Base-by-base conservation (phyloP, 345 rosid genomes). In the Eucalyptus cloeziana region DNA sequence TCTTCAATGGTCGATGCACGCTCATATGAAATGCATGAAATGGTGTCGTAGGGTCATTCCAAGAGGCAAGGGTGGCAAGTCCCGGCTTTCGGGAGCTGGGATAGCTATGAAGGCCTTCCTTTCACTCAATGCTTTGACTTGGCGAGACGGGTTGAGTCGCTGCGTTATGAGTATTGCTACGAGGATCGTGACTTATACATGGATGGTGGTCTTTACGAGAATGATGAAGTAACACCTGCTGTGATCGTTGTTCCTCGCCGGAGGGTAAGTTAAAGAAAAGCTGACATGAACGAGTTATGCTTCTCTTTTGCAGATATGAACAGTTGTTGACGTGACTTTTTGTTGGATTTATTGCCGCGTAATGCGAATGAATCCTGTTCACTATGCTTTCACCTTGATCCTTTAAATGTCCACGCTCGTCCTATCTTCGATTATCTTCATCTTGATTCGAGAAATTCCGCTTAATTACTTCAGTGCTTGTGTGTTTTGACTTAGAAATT, bases 91-190 rank as follows among this genome's bases (percentile, higher is more conserved):
- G 92, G 92, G 50, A 91, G 94, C 89, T 93, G 93, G 93, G 94
- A 93, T 87, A 91, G 92, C 88, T 86, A 87, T 86, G 92, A 86
- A 52, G 94, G 91, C 47, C 76, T 91, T 25, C 93, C 94, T 8
- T 91, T 93, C 69, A 93, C 92, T 79, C 92, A 91, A 89, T 93
- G 90, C 88, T 93, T 93, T 24, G 94, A 93, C 86, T 91, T 92
- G 12, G 92, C 91, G 4, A 67, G 91, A 33, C 91, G 86, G 79
- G 86, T 49, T 91, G 93, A 52, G 90, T 88, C 87, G 90, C 91
- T 51, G 88, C 90, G 79, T 89, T 91, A 40, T 40, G 83, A 76
- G 83, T 22, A 76, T 44, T 21, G 83, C 47, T 10, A 40, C 8
- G 90, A 89, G 87, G 93, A 93, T 52, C 90, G 92, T 27, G 93